Evolutionary conservation across 1,284 basidiomycete genomes (phyloP).

Genomic region (Ustilago xerochloae): DNA sequence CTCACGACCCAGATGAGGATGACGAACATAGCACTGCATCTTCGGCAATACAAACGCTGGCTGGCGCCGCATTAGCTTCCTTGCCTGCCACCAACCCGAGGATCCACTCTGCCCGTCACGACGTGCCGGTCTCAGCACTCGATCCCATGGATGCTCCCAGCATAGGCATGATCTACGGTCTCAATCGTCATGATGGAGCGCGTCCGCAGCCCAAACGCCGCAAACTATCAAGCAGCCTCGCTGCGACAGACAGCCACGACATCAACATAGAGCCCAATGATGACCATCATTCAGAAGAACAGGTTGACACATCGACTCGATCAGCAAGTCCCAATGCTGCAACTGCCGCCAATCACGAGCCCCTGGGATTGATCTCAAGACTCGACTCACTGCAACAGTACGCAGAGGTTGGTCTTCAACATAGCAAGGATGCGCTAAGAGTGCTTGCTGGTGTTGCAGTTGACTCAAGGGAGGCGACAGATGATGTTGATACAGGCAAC

Average conservation of each 20-base stretch:
- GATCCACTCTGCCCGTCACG: slow-evolving; percentile 44
- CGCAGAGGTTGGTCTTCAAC: slow-evolving; percentile 45
- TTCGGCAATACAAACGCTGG: slow-evolving; percentile 40
- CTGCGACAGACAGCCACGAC: neutral
- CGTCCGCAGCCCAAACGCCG: slow-evolving; percentile 19
- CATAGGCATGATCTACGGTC: slow-evolving; percentile 51
- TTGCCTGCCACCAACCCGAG: slow-evolving; percentile 27
- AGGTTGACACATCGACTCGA: neutral
- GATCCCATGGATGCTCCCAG: slow-evolving; percentile 43
- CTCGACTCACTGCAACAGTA: slow-evolving; percentile 45
- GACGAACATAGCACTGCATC: slow-evolving; percentile 30
- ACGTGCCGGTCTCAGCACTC: slow-evolving; percentile 45
- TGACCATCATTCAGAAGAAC: slow-evolving; percentile 7
- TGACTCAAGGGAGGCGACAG: slow-evolving; percentile 27
- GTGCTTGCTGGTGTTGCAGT: slow-evolving; percentile 50
- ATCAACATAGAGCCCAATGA: neutral
- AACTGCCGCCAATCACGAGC: slow-evolving; percentile 2
- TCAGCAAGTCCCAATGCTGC: slow-evolving; percentile 18
- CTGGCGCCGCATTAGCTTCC: slow-evolving; percentile 45
- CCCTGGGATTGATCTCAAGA: slow-evolving; percentile 19
- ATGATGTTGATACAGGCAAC: slow-evolving; percentile 3
- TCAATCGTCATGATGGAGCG: slow-evolving; percentile 30
- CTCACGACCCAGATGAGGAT: slow-evolving; percentile 21
- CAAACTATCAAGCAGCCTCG: slow-evolving; percentile 13
- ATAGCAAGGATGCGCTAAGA: slow-evolving; percentile 47